A percentile compares a stretch with the other conserved stretches of the same genome.
Conservation (phyloP, 2,329 filamentous ascomycete species). For the Colletotrichum trifolii region DNA sequence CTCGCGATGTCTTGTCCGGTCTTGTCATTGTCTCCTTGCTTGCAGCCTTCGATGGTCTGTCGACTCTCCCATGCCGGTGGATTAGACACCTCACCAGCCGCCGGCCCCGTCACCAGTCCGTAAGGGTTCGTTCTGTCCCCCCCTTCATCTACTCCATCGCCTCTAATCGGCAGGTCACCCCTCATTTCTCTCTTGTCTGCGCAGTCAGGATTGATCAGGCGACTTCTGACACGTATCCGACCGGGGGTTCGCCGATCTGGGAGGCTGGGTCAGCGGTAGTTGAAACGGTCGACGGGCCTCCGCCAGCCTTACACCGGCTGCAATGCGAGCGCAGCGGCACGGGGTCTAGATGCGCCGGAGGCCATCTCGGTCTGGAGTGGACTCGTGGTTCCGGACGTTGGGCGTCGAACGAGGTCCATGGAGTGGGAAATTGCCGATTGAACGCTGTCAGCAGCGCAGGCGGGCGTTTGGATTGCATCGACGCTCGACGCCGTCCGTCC, state of each 20-base stretch:
- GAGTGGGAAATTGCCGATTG: background rate
- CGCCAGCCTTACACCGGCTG: conserved; percentile 24
- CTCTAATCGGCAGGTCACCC: background rate
- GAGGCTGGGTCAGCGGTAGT: conserved; percentile 12
- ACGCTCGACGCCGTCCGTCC: too few relatives aligned
- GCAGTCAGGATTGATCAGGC: conserved; percentile 9
- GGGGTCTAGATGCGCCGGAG: conserved; percentile 6
- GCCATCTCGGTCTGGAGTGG: conserved; percentile 12
- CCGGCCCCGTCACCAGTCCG: conserved; percentile 5
- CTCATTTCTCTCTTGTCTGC: conserved; percentile 1
- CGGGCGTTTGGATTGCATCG: conserved; percentile 1
- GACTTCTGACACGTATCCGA: conserved; percentile 11
- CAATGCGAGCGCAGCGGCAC: conserved; percentile 12
- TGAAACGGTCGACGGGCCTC: conserved; percentile 13
- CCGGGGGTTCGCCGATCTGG: background rate
- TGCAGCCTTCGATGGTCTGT: background rate
- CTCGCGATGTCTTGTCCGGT: too few relatives aligned
- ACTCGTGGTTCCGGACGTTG: conserved; percentile 7
- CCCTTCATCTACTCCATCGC: conserved; percentile 7
- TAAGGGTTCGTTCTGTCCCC: conserved; percentile 12
- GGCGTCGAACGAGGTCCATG: background rate
- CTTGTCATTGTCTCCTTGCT: background rate
- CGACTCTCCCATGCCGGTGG: too few relatives aligned
- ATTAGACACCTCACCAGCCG: too few relatives aligned
- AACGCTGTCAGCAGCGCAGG: background rate